Percentiles rank a stretch among this genome's conserved stretches.
These are phyloP conservation scores for Prototheca stagnorum DNA, from an alignment of 163 green algal species.

Conservation along the genomic window DNA sequence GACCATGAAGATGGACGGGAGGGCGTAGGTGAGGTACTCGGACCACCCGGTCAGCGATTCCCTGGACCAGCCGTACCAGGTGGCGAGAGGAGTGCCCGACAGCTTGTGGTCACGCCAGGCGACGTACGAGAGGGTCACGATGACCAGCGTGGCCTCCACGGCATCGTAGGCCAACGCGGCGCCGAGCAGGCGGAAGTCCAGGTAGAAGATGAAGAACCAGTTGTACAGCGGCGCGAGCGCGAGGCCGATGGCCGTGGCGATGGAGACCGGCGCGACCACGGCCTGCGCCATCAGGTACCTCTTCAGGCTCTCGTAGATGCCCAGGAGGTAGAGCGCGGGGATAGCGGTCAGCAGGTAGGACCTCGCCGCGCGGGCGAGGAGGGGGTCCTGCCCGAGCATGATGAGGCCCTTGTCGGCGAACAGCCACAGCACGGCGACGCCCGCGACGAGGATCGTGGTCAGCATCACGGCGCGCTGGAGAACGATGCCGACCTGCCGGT, in stretches of 20 bases:
- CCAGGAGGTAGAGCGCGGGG: neutral
- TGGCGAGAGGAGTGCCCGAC: constrained; percentile 10
- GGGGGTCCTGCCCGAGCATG: constrained; percentile 5
- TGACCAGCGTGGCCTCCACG: constrained; percentile 10
- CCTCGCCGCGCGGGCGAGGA: constrained; percentile 5
- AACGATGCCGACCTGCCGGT: constrained; percentile 5
- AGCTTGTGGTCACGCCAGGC: constrained; percentile 13
- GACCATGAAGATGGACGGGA: constrained; percentile 3
- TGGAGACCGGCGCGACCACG: neutral
- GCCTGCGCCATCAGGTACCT: constrained; percentile 12
- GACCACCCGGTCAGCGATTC: neutral
- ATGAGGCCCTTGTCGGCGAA: constrained; percentile 4
- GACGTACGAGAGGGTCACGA: constrained; percentile 7
- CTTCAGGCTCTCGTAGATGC: constrained; percentile 12
- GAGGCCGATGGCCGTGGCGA: constrained; percentile 1
- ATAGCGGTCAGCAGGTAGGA: constrained; percentile 8
- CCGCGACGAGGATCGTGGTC: constrained; percentile 2
- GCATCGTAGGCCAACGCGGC: constrained; percentile 1
- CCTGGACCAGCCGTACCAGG: constrained; percentile 12
- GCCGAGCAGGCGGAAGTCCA: neutral
- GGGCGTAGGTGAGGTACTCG: neutral
- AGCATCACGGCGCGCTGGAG: constrained; percentile 14
- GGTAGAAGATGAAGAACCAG: constrained; percentile 19
- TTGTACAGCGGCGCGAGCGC: constrained; percentile 19
- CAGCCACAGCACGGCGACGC: constrained; percentile 3